phyloP scores from a whole-genome alignment of 495 filamentous ascomycete species.

The Xylaria acuta region DNA sequence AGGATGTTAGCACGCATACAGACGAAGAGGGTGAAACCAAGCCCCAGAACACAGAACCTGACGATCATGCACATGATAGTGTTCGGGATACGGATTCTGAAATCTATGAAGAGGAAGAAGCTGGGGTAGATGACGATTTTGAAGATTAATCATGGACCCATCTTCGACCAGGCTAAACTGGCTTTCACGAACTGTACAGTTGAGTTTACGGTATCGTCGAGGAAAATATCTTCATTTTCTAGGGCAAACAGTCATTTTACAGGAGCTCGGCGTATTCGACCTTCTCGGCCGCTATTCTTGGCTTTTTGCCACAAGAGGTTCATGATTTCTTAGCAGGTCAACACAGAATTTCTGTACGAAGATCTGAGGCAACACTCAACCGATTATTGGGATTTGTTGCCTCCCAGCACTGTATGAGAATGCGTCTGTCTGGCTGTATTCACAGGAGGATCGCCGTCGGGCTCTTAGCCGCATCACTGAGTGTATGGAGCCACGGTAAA shows the following conservation, averaged over 20 bases:
- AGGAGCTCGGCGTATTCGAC: too few relatives aligned
- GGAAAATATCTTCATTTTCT: slow-evolving; percentile 1
- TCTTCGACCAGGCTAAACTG: neutral
- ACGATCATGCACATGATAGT: slow-evolving; percentile 29
- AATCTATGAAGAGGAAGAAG: slow-evolving; percentile 54
- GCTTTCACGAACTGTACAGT: neutral
- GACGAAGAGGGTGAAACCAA: slow-evolving; percentile 28
- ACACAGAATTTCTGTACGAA: neutral
- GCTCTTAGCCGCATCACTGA: neutral
- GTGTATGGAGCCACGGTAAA: neutral
- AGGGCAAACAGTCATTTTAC: neutral
- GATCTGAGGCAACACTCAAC: neutral
- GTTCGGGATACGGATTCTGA: slow-evolving; percentile 46
- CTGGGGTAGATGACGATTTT: slow-evolving; percentile 46
- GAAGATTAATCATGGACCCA: slow-evolving; percentile 28
- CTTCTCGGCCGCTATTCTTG: neutral
- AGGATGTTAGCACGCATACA: slow-evolving; percentile 19
- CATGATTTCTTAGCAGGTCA: neutral
- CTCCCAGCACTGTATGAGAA: neutral
- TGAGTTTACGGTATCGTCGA: neutral
- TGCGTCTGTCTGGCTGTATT: neutral
- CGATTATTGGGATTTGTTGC: neutral
- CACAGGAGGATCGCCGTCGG: neutral
- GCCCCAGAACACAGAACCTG: slow-evolving; percentile 23
- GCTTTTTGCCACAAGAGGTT: neutral